These are phyloP conservation scores for Candida tunisiensis DNA, from an alignment of 1,139 yeast species.

Conservation along the genomic window DNA sequence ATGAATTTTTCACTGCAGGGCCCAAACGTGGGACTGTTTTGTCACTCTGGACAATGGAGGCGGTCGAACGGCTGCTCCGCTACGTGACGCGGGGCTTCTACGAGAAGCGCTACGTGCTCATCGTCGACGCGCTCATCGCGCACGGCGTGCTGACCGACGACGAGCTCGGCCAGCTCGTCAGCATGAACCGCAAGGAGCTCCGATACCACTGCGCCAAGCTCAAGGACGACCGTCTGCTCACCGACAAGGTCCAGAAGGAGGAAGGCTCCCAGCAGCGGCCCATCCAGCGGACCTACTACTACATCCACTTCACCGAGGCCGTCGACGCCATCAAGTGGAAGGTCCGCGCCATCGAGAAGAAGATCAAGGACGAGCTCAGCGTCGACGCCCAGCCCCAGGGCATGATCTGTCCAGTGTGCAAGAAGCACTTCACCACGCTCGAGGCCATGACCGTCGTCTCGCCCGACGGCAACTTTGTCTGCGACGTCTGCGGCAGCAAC, in stretches of 20 bases:
- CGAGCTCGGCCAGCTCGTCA: constrained; percentile 63
- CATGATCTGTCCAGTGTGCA: constrained; percentile 77
- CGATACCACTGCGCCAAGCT: constrained; percentile 68
- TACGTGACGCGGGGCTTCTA: constrained; percentile 81
- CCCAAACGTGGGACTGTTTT: no score
- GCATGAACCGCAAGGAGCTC: constrained; percentile 75
- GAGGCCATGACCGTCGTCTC: constrained; percentile 76
- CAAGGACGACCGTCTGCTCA: constrained; percentile 57
- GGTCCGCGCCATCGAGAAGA: constrained; percentile 70
- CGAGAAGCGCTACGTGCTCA: constrained; percentile 64
- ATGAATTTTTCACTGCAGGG: no score
- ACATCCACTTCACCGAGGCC: constrained; percentile 80
- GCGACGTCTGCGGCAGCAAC: constrained; percentile 66
- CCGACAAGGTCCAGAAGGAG: constrained; percentile 57
- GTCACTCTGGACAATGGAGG: constrained; percentile 14
- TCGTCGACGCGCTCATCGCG: constrained; percentile 75
- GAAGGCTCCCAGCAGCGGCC: constrained; percentile 61
- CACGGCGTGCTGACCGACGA: constrained; percentile 94
- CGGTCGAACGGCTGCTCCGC: constrained; percentile 22
- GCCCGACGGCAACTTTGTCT: constrained; percentile 66
- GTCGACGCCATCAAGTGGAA: constrained; percentile 96
- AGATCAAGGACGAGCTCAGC: constrained; percentile 65
- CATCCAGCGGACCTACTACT: constrained; percentile 64
- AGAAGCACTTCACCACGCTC: constrained; percentile 61
- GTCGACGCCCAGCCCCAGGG: constrained; percentile 83